Conservation (phyloP, 169 alveolate species). For the Besnoitia besnoiti region DNA sequence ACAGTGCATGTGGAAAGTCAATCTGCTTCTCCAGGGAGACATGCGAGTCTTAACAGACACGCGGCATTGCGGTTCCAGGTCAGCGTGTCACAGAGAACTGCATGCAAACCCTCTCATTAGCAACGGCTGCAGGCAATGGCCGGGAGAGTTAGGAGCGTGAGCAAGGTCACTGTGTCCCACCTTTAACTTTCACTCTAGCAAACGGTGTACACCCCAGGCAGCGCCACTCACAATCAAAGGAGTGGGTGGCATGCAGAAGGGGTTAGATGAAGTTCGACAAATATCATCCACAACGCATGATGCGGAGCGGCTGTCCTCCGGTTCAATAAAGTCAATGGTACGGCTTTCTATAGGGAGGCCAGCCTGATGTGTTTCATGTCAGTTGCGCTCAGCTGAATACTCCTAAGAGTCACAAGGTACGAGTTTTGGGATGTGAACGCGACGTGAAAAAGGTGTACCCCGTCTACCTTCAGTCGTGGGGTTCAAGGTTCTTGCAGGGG, state of each 20-base stretch:
- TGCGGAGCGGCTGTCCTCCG: too few species aligned
- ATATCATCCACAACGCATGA: too few species aligned
- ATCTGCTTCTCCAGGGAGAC: background rate
- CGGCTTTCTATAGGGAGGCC: too few species aligned
- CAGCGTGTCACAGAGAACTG: background rate
- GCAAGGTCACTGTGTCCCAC: background rate
- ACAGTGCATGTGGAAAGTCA: background rate
- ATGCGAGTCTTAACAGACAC: background rate
- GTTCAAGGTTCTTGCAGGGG: background rate
- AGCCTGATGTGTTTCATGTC: too few species aligned
- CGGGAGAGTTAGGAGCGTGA: conserved; percentile 14
- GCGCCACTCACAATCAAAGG: background rate
- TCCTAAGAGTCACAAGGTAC: too few species aligned
- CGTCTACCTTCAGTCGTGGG: too few species aligned
- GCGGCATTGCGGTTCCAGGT: conserved; percentile 22
- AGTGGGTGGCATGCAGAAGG: background rate
- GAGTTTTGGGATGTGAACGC: too few species aligned
- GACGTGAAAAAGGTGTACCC: too few species aligned
- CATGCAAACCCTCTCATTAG: background rate
- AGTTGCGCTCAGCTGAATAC: too few species aligned
- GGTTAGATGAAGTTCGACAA: background rate
- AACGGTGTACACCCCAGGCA: background rate
- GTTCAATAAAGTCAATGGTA: too few species aligned
- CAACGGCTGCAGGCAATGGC: conserved; percentile 7
- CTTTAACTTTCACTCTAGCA: too few species aligned